Conservation (phyloP, 345 rosid species). For the Fremontodendron californicum region DNA sequence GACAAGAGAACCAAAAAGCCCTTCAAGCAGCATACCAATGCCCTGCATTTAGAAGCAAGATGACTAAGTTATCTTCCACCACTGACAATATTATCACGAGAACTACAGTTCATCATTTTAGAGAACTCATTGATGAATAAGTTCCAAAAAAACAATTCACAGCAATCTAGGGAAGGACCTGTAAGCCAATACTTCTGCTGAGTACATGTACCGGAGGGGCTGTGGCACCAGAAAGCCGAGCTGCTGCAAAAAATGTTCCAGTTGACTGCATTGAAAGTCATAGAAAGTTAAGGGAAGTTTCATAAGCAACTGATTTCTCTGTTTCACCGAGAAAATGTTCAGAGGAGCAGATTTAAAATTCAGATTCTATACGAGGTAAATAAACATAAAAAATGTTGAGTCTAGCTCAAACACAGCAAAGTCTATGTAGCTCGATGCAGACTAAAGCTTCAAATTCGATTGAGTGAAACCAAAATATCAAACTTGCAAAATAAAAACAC, state of each 20-base stretch:
- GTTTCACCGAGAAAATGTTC: background rate
- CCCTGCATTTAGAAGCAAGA: constrained; percentile 45
- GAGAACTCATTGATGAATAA: background rate
- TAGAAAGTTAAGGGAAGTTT: background rate
- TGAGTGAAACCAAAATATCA: background rate
- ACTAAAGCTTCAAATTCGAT: background rate
- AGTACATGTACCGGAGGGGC: constrained; percentile 92
- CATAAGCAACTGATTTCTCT: constrained; percentile 4
- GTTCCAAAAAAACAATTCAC: background rate
- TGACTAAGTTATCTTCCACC: background rate
- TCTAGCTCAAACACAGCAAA: background rate
- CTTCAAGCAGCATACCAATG: constrained; percentile 73
- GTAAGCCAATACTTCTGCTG: constrained; percentile 85
- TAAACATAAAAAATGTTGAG: background rate
- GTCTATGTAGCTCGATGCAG: background rate
- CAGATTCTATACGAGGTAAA: background rate
- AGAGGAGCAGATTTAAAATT: background rate
- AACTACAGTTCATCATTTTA: background rate
- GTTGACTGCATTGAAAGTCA: constrained; percentile 56
- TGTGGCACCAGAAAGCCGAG: constrained; percentile 90
- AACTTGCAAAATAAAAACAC: background rate
- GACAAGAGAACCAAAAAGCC: constrained; percentile 76
- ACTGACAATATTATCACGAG: background rate
- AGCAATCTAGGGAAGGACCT: constrained; percentile 39
- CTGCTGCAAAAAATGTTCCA: constrained; percentile 74